Base-by-base conservation (phyloP, 495 filamentous ascomycete species). In the Gamarada debralockiae region DNA sequence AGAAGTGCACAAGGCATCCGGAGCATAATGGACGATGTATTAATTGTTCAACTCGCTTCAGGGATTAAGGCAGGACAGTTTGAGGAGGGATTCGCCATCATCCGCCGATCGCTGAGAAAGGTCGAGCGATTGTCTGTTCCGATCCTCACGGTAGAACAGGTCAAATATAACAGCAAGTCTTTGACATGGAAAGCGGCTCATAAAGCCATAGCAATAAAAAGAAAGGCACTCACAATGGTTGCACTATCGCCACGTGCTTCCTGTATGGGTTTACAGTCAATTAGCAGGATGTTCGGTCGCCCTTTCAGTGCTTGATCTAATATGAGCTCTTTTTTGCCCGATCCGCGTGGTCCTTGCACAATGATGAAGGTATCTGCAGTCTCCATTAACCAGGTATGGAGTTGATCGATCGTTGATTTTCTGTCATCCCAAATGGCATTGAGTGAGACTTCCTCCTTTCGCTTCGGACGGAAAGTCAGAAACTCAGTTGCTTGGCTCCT, bases 251-350 rank as follows among this genome's bases (percentile, higher is more conserved):
- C 93, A 23, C 87, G 82, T 2, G 93, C 91, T 62, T 98, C 92
- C 49, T 91, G 84, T 15, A 97, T 89, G 3, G 89, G 85, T 65
- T 96, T 96, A 72, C 92, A 97, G 67, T 98, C 93, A 43, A 98
- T 83, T n/a, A 95, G 70, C 0, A 98, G 69, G 39, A 89, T 89
- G 61, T 93, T 82, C 40, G 79, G 84, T 38, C 88, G 80, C 17
- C 82, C 80, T 58, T 87, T 80, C 15, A 98, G 75, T 0, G 89
- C 84, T 58, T 91, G 89, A 54, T 95, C 87, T 24, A 97, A 53
- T 4, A 97, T 83, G 0, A 97, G 71, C 57, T 96, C 92, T 50
- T 78, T 83, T 67, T 96, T 96, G 1, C 93, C 95, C 0, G 90
- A 95, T 6, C 93, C 95, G 18, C 89, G 81, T 7, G 93, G 92